These are phyloP conservation scores for Gastroboletus turbinatus DNA, from an alignment of 1,284 basidiomycete species.

Conservation along the genomic window DNA sequence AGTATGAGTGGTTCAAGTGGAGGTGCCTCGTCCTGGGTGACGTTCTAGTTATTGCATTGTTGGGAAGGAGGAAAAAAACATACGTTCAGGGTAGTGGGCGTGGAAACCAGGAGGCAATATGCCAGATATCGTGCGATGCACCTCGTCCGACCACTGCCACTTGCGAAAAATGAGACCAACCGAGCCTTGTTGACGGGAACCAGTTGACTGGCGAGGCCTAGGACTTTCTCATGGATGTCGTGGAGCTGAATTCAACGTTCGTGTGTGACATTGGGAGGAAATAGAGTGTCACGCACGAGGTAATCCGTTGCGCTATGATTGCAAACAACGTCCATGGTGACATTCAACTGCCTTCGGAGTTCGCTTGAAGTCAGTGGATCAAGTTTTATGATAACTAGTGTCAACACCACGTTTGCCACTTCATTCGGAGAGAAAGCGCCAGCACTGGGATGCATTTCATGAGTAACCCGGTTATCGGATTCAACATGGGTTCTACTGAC, in stretches of 20 bases:
- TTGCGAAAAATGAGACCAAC: slow-evolving; percentile 51
- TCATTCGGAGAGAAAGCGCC: slow-evolving; percentile 39
- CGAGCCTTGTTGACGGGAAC: slow-evolving; percentile 45
- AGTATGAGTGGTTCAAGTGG: slow-evolving; percentile 46
- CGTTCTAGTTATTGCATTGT: background rate
- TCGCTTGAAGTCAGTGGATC: slow-evolving; percentile 48
- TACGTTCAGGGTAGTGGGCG: slow-evolving; percentile 32
- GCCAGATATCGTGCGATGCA: slow-evolving; percentile 60
- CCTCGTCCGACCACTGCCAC: slow-evolving; percentile 47
- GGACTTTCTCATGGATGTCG: slow-evolving; percentile 44
- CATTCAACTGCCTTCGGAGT: slow-evolving; percentile 45
- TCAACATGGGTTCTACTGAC: slow-evolving; percentile 37
- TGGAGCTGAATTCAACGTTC: slow-evolving; percentile 42
- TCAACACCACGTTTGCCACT: slow-evolving; percentile 49
- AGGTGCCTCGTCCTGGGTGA: slow-evolving; percentile 40
- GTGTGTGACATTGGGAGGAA: background rate
- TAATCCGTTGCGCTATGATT: slow-evolving; percentile 33
- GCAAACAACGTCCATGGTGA: slow-evolving; percentile 48
- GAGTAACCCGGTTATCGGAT: slow-evolving; percentile 1
- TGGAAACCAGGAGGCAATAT: slow-evolving; percentile 41
- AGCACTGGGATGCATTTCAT: slow-evolving; percentile 31
- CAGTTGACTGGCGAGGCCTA: slow-evolving; percentile 38
- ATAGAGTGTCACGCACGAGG: slow-evolving; percentile 31
- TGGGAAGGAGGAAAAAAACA: slow-evolving; percentile 1
- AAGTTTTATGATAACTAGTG: slow-evolving; percentile 54